Evolutionary conservation across 2,329 filamentous ascomycete species (phyloP).

Genomic region (Leptographium flavum): DNA sequence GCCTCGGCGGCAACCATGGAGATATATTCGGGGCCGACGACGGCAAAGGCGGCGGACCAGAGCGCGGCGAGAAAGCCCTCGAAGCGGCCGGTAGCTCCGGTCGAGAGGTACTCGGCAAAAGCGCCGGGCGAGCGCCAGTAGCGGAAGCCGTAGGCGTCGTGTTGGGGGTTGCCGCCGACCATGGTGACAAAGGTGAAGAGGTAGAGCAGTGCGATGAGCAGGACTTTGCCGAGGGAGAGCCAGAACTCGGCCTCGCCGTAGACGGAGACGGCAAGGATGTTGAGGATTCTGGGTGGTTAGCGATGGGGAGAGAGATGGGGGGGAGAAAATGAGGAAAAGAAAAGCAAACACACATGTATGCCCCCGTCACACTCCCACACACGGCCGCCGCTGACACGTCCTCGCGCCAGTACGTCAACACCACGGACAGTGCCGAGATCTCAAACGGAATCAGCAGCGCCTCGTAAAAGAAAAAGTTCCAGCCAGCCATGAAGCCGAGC

Average conservation of each 20-base stretch:
- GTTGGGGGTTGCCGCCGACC: constrained; percentile 38
- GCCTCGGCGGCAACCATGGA: constrained; percentile 57
- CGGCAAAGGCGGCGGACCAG: constrained; percentile 24
- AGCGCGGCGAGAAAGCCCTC: constrained; percentile 16
- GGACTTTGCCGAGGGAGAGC: constrained; percentile 29
- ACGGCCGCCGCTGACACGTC: constrained; percentile 33
- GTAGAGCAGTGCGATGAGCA: constrained; percentile 41
- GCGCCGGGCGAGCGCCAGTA: constrained; percentile 30
- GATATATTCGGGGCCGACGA: constrained; percentile 43
- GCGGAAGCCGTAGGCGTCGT: constrained; percentile 27
- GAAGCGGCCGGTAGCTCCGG: constrained; percentile 24
- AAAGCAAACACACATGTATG: constrained; percentile 3
- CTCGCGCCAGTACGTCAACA: constrained; percentile 30
- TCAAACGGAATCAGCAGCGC: constrained; percentile 26
- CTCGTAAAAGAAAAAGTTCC: constrained; percentile 29
- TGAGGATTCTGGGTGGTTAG: constrained; percentile 4
- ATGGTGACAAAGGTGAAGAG: constrained; percentile 41
- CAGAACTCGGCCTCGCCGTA: constrained; percentile 30
- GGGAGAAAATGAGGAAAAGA: neutral
- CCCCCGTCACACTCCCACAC: constrained; percentile 35
- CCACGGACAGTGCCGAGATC: constrained; percentile 22
- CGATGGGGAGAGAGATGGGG: neutral
- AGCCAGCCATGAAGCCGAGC: constrained; percentile 39
- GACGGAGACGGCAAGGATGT: constrained; percentile 21
- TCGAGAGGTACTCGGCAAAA: constrained; percentile 21